phyloP scores from a whole-genome alignment of 495 filamentous ascomycete genomes.

The Daldinia concentrica region DNA sequence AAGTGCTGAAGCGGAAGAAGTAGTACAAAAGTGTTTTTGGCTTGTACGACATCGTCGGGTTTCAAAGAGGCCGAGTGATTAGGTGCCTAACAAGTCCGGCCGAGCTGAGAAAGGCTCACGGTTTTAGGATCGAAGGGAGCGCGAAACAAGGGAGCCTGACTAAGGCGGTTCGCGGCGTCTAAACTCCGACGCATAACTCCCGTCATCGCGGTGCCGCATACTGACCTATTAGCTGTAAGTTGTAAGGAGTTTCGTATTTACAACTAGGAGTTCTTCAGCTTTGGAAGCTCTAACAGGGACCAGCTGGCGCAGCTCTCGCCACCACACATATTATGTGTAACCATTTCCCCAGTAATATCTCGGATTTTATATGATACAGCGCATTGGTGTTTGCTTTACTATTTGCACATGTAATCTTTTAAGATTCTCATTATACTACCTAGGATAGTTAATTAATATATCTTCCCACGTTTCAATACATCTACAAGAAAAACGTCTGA shows the following conservation, averaged over 20 bases:
- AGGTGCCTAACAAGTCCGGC: neutral
- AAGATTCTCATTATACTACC: no score
- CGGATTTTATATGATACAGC: neutral
- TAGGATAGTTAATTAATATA: no score
- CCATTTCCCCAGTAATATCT: neutral
- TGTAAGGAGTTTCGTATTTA: neutral
- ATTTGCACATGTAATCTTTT: neutral
- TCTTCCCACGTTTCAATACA: no score
- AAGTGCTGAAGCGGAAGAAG: neutral
- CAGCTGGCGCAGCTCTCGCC: neutral
- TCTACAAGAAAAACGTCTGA: no score
- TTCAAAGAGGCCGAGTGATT: neutral
- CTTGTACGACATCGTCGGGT: neutral
- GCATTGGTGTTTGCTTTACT: neutral
- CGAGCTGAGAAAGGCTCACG: neutral
- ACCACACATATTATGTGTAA: neutral
- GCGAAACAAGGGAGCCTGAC: neutral
- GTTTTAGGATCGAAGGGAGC: conserved; percentile 1
- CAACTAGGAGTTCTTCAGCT: neutral
- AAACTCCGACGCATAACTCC: conserved; percentile 3
- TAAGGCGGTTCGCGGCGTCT: neutral
- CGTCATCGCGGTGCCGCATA: neutral
- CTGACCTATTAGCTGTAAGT: neutral
- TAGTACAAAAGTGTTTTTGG: neutral
- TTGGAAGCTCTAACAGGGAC: neutral